phyloP scores from a whole-genome alignment of 352 stramenopile species.

The Phytophthora pistaciae region DNA sequence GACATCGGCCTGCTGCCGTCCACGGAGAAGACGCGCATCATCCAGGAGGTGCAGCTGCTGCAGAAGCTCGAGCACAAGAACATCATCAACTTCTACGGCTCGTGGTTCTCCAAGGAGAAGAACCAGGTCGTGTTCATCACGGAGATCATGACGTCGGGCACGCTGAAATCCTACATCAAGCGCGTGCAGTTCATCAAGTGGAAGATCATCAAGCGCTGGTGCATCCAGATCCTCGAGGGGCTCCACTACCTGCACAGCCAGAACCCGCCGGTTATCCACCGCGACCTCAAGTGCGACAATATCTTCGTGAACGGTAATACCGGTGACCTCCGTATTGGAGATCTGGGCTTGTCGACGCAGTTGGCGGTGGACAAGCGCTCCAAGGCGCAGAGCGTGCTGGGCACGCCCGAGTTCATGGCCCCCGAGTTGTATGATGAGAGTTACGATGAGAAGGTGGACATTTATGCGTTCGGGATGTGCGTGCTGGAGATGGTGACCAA shows the following conservation, averaged over 20 bases:
- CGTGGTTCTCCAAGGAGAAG: slow-evolving; percentile 98
- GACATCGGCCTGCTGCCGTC: slow-evolving; percentile 96
- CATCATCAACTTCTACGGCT: slow-evolving; percentile 99
- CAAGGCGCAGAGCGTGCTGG: slow-evolving; percentile 94
- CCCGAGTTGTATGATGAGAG: slow-evolving; percentile 99
- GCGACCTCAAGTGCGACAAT: slow-evolving; percentile 96
- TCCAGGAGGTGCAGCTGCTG: slow-evolving; percentile 97
- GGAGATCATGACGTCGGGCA: slow-evolving; percentile 98
- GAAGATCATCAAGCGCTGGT: slow-evolving; percentile 99
- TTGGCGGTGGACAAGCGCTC: slow-evolving; percentile 80
- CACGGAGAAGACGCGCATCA: slow-evolving; percentile 96
- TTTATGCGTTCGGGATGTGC: slow-evolving; percentile 99
- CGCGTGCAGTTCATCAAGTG: slow-evolving; percentile 98
- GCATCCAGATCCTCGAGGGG: slow-evolving; percentile 97
- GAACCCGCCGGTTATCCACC: slow-evolving; percentile 92
- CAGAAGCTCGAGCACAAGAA: slow-evolving; percentile 98
- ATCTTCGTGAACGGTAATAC: slow-evolving; percentile 99
- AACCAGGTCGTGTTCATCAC: slow-evolving; percentile 99
- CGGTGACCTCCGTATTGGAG: slow-evolving; percentile 97
- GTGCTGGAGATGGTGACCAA: slow-evolving; percentile 99
- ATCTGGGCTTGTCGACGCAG: slow-evolving; percentile 94
- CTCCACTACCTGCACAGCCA: slow-evolving; percentile 94
- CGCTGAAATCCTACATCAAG: slow-evolving; percentile 97
- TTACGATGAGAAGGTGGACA: slow-evolving; percentile 97
- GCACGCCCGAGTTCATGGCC: slow-evolving; percentile 99